These are phyloP conservation scores for Backusella westeae DNA, from an alignment of 192 early-diverging fungal genomes.

Conservation along the genomic window DNA sequence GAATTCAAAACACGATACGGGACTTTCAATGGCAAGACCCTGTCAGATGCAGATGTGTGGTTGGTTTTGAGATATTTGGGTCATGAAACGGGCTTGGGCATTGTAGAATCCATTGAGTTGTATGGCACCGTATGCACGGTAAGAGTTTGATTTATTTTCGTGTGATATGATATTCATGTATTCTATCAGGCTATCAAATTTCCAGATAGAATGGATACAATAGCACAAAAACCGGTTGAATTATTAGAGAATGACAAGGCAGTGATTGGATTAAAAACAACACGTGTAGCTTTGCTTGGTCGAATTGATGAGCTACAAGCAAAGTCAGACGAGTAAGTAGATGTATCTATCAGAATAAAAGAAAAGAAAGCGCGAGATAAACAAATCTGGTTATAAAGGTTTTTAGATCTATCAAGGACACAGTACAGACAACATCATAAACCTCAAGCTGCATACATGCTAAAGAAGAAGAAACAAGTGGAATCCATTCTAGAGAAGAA, in stretches of 20 bases:
- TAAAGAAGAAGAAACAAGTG: slow-evolving; percentile 53
- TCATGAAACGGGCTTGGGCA: slow-evolving; percentile 6
- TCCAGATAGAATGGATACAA: slow-evolving; percentile 8
- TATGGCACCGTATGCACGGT: slow-evolving; percentile 7
- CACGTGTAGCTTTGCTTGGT: slow-evolving; percentile 42
- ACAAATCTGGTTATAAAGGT: not conserved
- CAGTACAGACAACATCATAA: slow-evolving; percentile 38
- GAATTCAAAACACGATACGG: slow-evolving; percentile 14
- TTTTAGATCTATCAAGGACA: slow-evolving; percentile 17
- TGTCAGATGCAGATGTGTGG: slow-evolving; percentile 33
- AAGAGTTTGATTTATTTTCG: not conserved
- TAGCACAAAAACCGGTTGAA: slow-evolving; percentile 9
- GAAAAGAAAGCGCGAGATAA: not conserved
- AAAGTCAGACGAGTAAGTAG: slow-evolving; percentile 50
- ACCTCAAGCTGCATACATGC: slow-evolving; percentile 50
- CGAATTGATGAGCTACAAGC: slow-evolving; percentile 63
- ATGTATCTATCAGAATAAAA: not conserved
- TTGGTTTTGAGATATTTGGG: slow-evolving; percentile 34
- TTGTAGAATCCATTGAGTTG: slow-evolving; percentile 13
- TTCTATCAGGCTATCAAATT: slow-evolving; percentile 21
- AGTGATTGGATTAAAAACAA: slow-evolving; percentile 53
- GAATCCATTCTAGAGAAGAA: slow-evolving; percentile 56
- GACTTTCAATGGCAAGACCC: not conserved
- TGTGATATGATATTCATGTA: not conserved
- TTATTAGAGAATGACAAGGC: slow-evolving; percentile 58